Base-by-base conservation (phyloP, 2,329 filamentous ascomycete species). In the Lachnellula subtilissima region DNA sequence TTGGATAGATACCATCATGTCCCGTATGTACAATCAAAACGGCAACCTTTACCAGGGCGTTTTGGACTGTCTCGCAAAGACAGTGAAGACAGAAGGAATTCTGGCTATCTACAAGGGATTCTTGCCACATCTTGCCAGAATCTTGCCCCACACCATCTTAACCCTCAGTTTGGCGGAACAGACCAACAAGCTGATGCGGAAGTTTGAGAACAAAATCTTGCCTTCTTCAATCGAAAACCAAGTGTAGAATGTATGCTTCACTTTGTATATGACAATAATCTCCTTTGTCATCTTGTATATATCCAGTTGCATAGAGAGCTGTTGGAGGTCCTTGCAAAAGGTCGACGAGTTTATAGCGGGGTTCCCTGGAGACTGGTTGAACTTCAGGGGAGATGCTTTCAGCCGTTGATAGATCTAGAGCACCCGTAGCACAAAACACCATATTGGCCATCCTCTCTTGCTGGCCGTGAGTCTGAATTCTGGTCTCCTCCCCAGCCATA, bases 101-200 rank as follows among this genome's bases (percentile, higher is more conserved):
- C 75, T 97, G 48, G 94, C 94, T 59, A 89, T 99, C 56, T 99
- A 99, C 79, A 99, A 99, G 78, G 94, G 94, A 57, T 97, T 95
- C 78, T 84, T 96, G 69, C 94, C 94, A 15, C 94, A 99, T 75
- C 76, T 99, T 63, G 91, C 94, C 35, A 81, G 94, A 66, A 97
- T 99, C 67, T 76, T 99, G 67, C 94, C 94, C 47, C 94, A 99
- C 72, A 99, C 94, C 40, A 91, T 97, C 70, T 75, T 97, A 64
- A 99, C 93, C 0, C 81, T 99, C 64, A 94, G 86, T 61, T 78
- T 99, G 69, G 94, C 94, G 3, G 94, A 99, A 75, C 94, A 99
- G 77, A 97, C 94, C 9, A 97, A 95, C 74, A 97, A 96, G 78
- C 74, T 95, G 52, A 85, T 99, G 76, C 82, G 88, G 62, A 88